phyloP scores from a whole-genome alignment of 768 basidiomycete species.

The Agrocybe praecox region DNA sequence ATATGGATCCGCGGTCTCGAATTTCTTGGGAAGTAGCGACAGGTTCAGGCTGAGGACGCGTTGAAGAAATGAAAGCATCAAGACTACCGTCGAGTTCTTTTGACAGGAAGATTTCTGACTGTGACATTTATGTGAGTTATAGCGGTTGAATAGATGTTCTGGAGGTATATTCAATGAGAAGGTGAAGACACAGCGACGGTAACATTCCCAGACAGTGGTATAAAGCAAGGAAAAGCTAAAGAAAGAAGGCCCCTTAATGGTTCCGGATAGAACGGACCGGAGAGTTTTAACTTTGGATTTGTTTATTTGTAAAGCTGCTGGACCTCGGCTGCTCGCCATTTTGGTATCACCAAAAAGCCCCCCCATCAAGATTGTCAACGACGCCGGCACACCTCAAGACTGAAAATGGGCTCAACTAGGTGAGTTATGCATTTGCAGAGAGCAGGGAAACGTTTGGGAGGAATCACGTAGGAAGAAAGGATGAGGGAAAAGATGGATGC shows the following conservation, averaged over 20 bases:
- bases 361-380: slow-evolving; percentile 46
- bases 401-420: slow-evolving; percentile 81
- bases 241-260: neutral
- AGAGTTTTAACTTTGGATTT: slow-evolving; percentile 23
- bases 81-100: slow-evolving; percentile 32
- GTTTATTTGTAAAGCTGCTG: slow-evolving; percentile 32
- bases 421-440: slow-evolving; percentile 42
- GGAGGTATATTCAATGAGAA: neutral
- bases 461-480: slow-evolving; percentile 14
- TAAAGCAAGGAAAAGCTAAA: neutral
- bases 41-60: slow-evolving; percentile 45
- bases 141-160: too few relatives aligned
- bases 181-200: neutral
- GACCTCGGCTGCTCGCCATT: slow-evolving; percentile 22
- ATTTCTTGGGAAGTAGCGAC: slow-evolving; percentile 71
- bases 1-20: slow-evolving; percentile 73
- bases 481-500: slow-evolving; percentile 49
- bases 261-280: neutral
- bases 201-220: neutral
- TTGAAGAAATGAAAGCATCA: slow-evolving; percentile 54
- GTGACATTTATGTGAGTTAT: slow-evolving; percentile 10
- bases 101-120: slow-evolving; percentile 20
- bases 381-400: slow-evolving; percentile 49
- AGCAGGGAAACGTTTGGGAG: slow-evolving; percentile 18
- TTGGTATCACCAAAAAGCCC: slow-evolving; percentile 27